phyloP scores from a whole-genome alignment of 495 filamentous ascomycete species.

The Neurospora pannonica region DNA sequence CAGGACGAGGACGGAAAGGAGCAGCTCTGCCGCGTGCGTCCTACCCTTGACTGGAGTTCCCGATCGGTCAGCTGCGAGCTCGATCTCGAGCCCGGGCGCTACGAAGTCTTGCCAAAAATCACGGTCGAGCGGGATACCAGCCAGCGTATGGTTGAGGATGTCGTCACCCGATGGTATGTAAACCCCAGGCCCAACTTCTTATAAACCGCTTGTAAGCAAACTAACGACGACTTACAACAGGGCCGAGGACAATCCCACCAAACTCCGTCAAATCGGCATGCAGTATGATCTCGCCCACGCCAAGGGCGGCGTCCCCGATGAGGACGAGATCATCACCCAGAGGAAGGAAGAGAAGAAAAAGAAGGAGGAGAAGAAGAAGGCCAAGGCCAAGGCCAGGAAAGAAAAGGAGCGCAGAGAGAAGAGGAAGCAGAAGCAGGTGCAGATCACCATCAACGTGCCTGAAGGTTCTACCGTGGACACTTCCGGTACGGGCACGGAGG shows the following conservation, averaged over 20 bases:
- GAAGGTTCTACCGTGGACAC: background rate
- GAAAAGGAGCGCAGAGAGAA: constrained; percentile 40
- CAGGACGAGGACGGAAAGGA: constrained; percentile 61
- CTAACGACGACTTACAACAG: background rate
- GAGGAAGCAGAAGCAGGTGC: constrained; percentile 3
- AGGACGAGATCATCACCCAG: constrained; percentile 48
- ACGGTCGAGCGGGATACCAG: constrained; percentile 44
- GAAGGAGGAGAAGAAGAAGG: constrained; percentile 18
- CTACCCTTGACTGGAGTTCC: constrained; percentile 44
- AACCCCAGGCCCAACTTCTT: background rate
- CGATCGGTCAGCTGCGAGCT: constrained; percentile 67
- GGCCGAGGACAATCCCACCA: constrained; percentile 50
- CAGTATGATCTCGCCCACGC: constrained; percentile 66
- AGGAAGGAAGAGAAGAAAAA: constrained; percentile 23
- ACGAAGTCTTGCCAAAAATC: constrained; percentile 64
- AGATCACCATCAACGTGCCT: background rate
- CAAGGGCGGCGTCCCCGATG: constrained; percentile 57
- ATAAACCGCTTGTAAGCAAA: background rate
- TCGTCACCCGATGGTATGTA: constrained; percentile 38
- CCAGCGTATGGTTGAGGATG: constrained; percentile 44
- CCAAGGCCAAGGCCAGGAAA: constrained; percentile 32
- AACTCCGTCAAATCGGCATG: constrained; percentile 61
- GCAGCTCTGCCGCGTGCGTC: constrained; percentile 58
- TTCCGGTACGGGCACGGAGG: background rate
- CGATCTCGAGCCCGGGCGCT: constrained; percentile 59